These are phyloP conservation scores for Kalanchoe fedtschenkoi DNA, from an alignment of 164 flowering plant genomes.

Conservation along the genomic window DNA sequence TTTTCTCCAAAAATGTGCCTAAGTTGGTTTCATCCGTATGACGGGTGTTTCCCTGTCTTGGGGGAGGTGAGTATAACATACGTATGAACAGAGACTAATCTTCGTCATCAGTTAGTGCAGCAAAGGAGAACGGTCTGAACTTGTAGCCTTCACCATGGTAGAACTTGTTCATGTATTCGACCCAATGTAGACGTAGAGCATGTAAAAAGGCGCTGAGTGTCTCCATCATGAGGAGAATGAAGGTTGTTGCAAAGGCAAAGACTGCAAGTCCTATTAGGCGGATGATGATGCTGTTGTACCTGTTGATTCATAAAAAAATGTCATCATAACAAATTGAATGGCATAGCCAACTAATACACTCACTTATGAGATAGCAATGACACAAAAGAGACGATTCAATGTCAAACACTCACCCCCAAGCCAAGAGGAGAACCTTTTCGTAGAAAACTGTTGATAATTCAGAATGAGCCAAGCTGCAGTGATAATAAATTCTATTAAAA, in stretches of 20 bases:
- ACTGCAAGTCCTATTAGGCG: constrained; percentile 62
- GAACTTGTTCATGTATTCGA: constrained; percentile 78
- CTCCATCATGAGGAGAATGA: constrained; percentile 87
- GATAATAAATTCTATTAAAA: constrained; percentile 3
- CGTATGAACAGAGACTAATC: constrained; percentile 24
- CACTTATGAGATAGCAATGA: not conserved
- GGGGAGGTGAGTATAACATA: not conserved
- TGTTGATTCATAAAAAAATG: constrained; percentile 17
- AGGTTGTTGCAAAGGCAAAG: constrained; percentile 83
- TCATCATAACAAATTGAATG: not conserved
- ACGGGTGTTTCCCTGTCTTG: not conserved
- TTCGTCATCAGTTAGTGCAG: constrained; percentile 54
- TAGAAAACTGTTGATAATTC: constrained; percentile 91
- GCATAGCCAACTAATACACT: not conserved
- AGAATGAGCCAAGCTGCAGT: constrained; percentile 85
- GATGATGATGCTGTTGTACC: constrained; percentile 62
- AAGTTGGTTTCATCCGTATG: not conserved
- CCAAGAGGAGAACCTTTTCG: constrained; percentile 79
- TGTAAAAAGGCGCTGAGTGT: constrained; percentile 89
- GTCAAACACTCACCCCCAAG: constrained; percentile 67
- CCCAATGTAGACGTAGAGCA: constrained; percentile 96
- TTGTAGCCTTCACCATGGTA: constrained; percentile 88
- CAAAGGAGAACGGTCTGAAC: constrained; percentile 78
- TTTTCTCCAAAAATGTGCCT: too few relatives aligned
- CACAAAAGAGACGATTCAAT: not conserved